Base-by-base conservation (phyloP, 257 asterid genomes). In the Nicotiana knightiana region DNA sequence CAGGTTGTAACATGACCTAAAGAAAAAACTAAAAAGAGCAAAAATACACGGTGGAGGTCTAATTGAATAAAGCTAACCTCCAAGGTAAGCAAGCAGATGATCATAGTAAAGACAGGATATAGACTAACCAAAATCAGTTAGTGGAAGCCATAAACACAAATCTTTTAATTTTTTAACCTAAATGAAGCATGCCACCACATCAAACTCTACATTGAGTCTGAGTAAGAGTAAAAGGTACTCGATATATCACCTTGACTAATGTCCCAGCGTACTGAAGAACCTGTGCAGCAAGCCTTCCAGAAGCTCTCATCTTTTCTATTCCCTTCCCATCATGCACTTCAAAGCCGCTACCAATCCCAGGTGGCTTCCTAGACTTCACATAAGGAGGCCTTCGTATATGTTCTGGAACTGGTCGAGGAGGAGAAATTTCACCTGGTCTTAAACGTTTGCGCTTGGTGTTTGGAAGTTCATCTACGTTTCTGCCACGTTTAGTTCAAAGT, bases 201-300 rank as follows among this genome's bases (percentile, higher is more conserved):
- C 43, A 24, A 15, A 48, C 53, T 32, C 63, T 39, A 75, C 43
- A 75, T 16, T n/a, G 13, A 73, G 21, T 6, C 46, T 75, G 5
- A 75, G 63, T 51, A 75, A 35, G 5, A 75, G 63, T 51, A 75
- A 35, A 51, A 75, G 63, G 26, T 75, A 48, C 43, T 26, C 16
- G 8, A 67, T 82, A 66, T 71, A 30, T 87, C 90, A 96, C 99
- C 98, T 96, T 91, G 85, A 92, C 98, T 84, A 96, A 90, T 67
- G 97, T 92, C 66, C 98, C 99, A 82, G 97, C 98, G 88, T 92
- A 85, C 90, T 89, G 94, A 89, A 96, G 99, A 89, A 94, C 99
- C 82, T 87, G 91, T 18, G 99, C 98, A 80, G 99, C 98, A 79
- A 96, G 98, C 90, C 87, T 91, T 71, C 99, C 99, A 3, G 98